These are phyloP conservation scores for Scedosporium dehoogii DNA, from an alignment of 2,329 filamentous ascomycete species.

Conservation along the genomic window DNA sequence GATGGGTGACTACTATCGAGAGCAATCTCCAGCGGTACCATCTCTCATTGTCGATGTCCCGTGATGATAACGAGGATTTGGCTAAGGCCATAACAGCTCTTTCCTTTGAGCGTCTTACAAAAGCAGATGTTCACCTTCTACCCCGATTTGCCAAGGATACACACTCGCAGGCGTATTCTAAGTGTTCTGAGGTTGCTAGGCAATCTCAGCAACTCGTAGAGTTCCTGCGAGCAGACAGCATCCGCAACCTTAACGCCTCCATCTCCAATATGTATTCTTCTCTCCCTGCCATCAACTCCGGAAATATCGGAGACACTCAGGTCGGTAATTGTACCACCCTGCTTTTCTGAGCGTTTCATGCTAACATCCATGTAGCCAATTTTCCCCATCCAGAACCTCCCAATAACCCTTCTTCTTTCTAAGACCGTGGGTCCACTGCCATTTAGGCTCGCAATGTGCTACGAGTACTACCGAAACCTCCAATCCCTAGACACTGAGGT, in stretches of 20 bases:
- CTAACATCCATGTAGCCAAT: conserved; percentile 32
- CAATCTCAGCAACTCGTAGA: conserved; percentile 3
- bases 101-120: conserved; percentile 8
- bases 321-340: conserved; percentile 24
- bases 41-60: conserved; percentile 11
- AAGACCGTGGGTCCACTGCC: conserved; percentile 20
- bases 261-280: conserved; percentile 25
- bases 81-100: conserved; percentile 4
- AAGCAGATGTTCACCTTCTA: conserved; percentile 10
- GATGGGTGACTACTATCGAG: conserved; percentile 36
- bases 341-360: neutral
- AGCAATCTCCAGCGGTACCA: conserved; percentile 38
- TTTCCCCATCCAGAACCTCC: conserved; percentile 49
- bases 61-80: neutral
- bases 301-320: conserved; percentile 28
- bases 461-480: conserved; percentile 39
- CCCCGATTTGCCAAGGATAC: conserved; percentile 9
- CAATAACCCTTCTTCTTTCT: conserved; percentile 34
- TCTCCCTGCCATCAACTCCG: conserved; percentile 17
- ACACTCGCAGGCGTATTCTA: neutral
- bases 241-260: conserved; percentile 12
- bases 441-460: conserved; percentile 41
- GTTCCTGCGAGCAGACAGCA: conserved; percentile 4
- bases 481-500: conserved; percentile 30
- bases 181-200: neutral